These are phyloP conservation scores for Psilocybe azurescens DNA, from an alignment of 768 basidiomycete genomes.

Conservation along the genomic window DNA sequence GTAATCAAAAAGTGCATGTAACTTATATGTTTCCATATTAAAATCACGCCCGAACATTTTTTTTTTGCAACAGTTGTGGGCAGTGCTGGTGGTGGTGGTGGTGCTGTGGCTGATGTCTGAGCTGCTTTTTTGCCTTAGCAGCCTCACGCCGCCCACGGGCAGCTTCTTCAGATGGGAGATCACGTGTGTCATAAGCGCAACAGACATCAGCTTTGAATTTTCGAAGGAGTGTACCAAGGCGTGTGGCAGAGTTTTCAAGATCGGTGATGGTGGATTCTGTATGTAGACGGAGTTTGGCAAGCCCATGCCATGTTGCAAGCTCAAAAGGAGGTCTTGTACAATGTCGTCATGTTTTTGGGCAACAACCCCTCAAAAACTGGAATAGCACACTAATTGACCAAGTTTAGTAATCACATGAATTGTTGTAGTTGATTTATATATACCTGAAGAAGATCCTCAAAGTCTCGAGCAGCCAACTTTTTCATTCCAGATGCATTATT, in stretches of 20 bases:
- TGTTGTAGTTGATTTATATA: not conserved
- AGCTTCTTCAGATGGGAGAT: slow-evolving; percentile 29
- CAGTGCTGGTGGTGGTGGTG: not conserved
- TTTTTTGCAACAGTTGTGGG: not conserved
- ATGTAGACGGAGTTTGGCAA: slow-evolving; percentile 39
- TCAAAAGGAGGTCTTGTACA: slow-evolving; percentile 31
- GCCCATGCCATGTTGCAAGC: slow-evolving; percentile 40
- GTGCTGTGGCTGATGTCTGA: not conserved
- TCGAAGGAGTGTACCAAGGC: slow-evolving; percentile 29
- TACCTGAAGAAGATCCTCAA: slow-evolving; percentile 40
- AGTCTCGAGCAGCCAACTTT: slow-evolving; percentile 34
- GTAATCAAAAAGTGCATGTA: slow-evolving; percentile 23
- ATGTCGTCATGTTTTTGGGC: slow-evolving; percentile 29
- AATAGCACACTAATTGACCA: slow-evolving; percentile 31
- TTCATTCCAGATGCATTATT: slow-evolving; percentile 31
- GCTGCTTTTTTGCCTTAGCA: not conserved
- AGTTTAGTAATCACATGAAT: not conserved
- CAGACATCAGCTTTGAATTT: slow-evolving; percentile 26
- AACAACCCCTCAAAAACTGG: slow-evolving; percentile 40
- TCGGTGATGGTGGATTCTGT: slow-evolving; percentile 36
- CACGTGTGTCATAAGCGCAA: slow-evolving; percentile 20
- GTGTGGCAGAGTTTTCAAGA: slow-evolving; percentile 30
- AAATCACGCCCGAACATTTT: slow-evolving; percentile 6
- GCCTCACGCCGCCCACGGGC: slow-evolving; percentile 24
- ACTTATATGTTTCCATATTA: slow-evolving; percentile 24